Base-by-base conservation (phyloP, 495 filamentous ascomycete genomes). In the Penicillium simplicissimum region DNA sequence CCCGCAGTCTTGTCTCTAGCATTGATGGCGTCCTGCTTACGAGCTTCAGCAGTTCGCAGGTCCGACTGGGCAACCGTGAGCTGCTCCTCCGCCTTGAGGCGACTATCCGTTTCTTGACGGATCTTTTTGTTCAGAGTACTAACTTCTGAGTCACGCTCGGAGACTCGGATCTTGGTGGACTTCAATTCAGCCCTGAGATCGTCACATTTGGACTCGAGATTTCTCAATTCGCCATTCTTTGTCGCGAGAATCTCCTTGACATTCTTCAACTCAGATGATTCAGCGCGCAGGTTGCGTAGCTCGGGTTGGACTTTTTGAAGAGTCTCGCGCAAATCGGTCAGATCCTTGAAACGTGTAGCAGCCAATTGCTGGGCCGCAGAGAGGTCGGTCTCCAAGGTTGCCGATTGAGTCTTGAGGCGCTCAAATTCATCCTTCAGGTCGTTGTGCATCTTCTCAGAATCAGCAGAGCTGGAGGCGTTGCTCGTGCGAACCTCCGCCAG, bases 291-390 rank as follows among this genome's bases (percentile, higher is more conserved):
- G 17, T 80, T 84, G 62, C 84, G 85, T 19, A 98, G 79, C 72
- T 98, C 95, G 1, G 93, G 90, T 63, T 97, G 92, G 10, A 88
- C 79, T 67, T 93, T 96, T 55, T 94, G 88, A 10, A 97, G 76
- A 9, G 91, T 83, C 37, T 91, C 87, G 34, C 88, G 79, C 47
- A 95, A 74, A 38, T 96, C 90, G 0, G 87, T 89, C 3, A 97
- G 75, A 58, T 97, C 93, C 68, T 93, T 96, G 76, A 92, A 98
- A 9, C 96, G 83, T 31, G 85, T 85, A 49, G 92, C 85, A 1
- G 95, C 92, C 19, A 98, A 79, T 70, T 96, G 87, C 67, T 97
- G 83, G 0, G 92, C 89, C 9, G 93, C 94, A 1, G 87, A 89
- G 14, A 97, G 82, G 71, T 98, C 94, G 3, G 88, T 91, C 61